Evolutionary conservation across 495 filamentous ascomycete species (phyloP).

Genomic region (Aspergillus diversus): DNA sequence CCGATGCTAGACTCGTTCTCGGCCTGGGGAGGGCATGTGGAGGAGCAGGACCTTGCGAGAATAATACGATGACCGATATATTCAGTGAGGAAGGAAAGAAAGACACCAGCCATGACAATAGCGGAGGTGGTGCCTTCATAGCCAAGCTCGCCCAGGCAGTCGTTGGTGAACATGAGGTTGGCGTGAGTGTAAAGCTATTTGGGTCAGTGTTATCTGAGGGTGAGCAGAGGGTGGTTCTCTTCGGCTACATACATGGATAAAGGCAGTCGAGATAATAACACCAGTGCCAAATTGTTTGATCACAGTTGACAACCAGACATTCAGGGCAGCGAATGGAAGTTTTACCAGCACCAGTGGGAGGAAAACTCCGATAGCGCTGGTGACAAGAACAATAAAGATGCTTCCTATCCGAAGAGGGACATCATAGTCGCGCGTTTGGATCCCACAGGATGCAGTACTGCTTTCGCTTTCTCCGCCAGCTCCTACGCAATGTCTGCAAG

Average conservation of each 20-base stretch:
- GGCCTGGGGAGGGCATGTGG: neutral
- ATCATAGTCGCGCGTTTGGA: conserved; percentile 58
- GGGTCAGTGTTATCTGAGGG: conserved; percentile 19
- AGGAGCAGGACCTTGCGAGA: conserved; percentile 24
- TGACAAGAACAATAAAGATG: conserved; percentile 61
- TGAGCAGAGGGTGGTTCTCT: neutral
- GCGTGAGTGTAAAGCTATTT: conserved; percentile 66
- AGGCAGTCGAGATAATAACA: conserved; percentile 71
- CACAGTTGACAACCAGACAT: conserved; percentile 48
- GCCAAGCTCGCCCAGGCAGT: conserved; percentile 61
- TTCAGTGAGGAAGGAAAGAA: conserved; percentile 65
- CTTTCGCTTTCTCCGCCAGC: conserved; percentile 35
- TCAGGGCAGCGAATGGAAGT: conserved; percentile 35
- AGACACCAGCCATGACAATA: conserved; percentile 67
- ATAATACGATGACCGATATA: conserved; percentile 58
- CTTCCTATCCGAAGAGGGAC: conserved; percentile 60
- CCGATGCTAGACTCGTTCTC: conserved; percentile 14
- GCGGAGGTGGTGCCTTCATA: conserved; percentile 66
- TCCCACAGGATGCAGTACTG: conserved; percentile 40
- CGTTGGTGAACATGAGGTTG: conserved; percentile 61
- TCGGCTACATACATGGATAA: conserved; percentile 59
- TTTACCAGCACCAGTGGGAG: conserved; percentile 43
- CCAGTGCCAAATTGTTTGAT: conserved; percentile 77
- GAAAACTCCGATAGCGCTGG: conserved; percentile 51
- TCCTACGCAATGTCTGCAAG: conserved; percentile 52